Evolutionary conservation across 768 basidiomycete genomes (phyloP).

Genomic region (Infundibulicybe gibba): DNA sequence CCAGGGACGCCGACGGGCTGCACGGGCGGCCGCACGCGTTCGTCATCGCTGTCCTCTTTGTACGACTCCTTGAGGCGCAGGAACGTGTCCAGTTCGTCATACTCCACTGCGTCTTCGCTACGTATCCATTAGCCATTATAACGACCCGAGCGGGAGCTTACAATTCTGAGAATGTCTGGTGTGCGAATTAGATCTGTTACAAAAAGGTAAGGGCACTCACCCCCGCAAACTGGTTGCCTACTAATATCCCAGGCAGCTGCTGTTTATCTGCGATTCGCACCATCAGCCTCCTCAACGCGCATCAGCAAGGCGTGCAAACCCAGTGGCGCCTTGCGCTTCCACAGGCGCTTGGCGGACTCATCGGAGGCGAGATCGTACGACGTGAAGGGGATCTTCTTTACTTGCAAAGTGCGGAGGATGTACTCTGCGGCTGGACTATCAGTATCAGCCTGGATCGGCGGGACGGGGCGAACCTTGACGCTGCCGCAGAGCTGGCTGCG

Average conservation of each 20-base stretch:
- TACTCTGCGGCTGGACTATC: conserved; percentile 53
- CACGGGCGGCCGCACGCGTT: conserved; percentile 47
- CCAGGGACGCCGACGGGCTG: conserved; percentile 81
- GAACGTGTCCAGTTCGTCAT: conserved; percentile 65
- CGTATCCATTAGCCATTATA: conserved; percentile 1
- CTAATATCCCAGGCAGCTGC: conserved; percentile 79
- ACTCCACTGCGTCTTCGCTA: conserved; percentile 86
- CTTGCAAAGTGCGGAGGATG: conserved; percentile 75
- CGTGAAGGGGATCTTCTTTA: conserved; percentile 79
- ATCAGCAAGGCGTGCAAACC: conserved; percentile 29
- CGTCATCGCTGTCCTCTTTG: conserved; percentile 55
- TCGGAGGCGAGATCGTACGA: conserved; percentile 87
- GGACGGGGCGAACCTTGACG: conserved; percentile 57
- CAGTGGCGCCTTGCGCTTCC: conserved; percentile 77
- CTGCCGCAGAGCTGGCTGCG: conserved; percentile 71
- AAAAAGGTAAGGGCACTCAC: conserved; percentile 39
- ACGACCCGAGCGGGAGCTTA: conserved; percentile 29
- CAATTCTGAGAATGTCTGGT: conserved; percentile 72
- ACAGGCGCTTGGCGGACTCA: conserved; percentile 72
- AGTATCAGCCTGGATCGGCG: background rate
- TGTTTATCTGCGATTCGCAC: conserved; percentile 61
- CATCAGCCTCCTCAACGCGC: background rate
- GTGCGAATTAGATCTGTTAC: conserved; percentile 6
- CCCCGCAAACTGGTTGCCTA: conserved; percentile 74
- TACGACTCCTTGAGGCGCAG: conserved; percentile 72